Conservation (phyloP, 768 basidiomycete genomes). For the Terana coerulea region DNA sequence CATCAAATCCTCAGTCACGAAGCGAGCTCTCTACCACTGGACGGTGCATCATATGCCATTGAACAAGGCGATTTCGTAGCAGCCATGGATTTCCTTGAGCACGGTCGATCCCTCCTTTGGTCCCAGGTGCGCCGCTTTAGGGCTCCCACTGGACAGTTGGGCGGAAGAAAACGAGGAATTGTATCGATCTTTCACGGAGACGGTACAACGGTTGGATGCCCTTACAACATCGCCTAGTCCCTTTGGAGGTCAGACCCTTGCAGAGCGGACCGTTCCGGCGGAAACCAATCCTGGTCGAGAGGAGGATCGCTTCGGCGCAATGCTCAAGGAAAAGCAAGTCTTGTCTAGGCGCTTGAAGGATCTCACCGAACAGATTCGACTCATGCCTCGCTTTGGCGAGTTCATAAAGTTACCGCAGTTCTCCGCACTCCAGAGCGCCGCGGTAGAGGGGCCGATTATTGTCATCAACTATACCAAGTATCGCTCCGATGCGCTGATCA, state of each 20-base stretch:
- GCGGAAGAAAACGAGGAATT: constrained; percentile 26
- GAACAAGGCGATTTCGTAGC: not conserved
- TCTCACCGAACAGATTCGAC: too few species aligned
- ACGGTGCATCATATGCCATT: not conserved
- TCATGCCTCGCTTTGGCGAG: too few species aligned
- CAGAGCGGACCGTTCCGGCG: too few species aligned
- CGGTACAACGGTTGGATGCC: not conserved
- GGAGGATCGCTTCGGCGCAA: too few species aligned
- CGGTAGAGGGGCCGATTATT: constrained; percentile 32
- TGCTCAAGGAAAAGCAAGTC: too few species aligned
- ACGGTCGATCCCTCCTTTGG: not conserved
- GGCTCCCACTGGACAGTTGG: not conserved
- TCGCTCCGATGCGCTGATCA: constrained; percentile 37
- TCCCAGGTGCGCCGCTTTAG: not conserved
- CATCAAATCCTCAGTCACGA: not conserved
- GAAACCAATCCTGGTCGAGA: too few species aligned
- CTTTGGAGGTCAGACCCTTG: too few species aligned
- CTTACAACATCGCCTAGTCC: too few species aligned
- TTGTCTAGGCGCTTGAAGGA: too few species aligned
- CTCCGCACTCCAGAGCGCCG: constrained; percentile 24
- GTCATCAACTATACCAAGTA: constrained; percentile 29
- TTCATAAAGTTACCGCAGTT: constrained; percentile 18
- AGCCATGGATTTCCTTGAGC: not conserved
- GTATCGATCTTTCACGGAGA: constrained; percentile 6
- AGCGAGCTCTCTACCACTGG: not conserved